These are phyloP conservation scores for Suillus fuscotomentosus DNA, from an alignment of 768 basidiomycete genomes.

Conservation along the genomic window DNA sequence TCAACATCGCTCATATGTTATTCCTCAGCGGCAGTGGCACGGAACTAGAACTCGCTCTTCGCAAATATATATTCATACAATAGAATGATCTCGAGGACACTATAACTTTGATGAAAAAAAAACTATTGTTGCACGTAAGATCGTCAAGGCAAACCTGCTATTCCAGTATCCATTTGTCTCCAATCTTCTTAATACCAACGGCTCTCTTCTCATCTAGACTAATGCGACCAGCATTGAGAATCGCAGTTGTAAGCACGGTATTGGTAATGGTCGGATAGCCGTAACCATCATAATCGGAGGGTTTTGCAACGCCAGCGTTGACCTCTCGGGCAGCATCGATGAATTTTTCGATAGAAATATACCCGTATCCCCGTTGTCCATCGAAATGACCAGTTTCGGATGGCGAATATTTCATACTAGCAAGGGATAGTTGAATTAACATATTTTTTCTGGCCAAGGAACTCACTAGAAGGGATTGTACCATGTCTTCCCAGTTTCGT, in stretches of 20 bases:
- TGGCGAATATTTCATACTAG: slow-evolving; percentile 92
- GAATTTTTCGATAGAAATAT: slow-evolving; percentile 91
- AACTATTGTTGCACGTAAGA: slow-evolving; percentile 14
- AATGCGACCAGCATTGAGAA: slow-evolving; percentile 87
- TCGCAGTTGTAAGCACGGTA: slow-evolving; percentile 84
- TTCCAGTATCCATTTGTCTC: slow-evolving; percentile 65
- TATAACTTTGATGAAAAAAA: slow-evolving; percentile 3
- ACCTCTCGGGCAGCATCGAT: slow-evolving; percentile 80
- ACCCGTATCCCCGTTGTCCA: slow-evolving; percentile 90
- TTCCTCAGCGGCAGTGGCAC: neutral
- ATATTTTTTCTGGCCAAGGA: neutral
- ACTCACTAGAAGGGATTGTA: slow-evolving; percentile 91
- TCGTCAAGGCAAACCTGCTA: slow-evolving; percentile 30
- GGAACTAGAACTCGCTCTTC: neutral
- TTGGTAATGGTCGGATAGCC: slow-evolving; percentile 88
- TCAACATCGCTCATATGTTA: neutral
- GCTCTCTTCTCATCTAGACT: slow-evolving; percentile 88
- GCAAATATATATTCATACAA: neutral
- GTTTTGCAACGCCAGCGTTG: slow-evolving; percentile 64
- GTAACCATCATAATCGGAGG: slow-evolving; percentile 73
- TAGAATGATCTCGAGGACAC: slow-evolving; percentile 2
- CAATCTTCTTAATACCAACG: slow-evolving; percentile 71
- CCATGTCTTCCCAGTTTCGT: slow-evolving; percentile 82
- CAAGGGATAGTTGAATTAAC: slow-evolving; percentile 12
- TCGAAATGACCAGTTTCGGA: slow-evolving; percentile 92